These are phyloP conservation scores for Mycogone perniciosa DNA, from an alignment of 2,329 filamentous ascomycete species.

Conservation along the genomic window DNA sequence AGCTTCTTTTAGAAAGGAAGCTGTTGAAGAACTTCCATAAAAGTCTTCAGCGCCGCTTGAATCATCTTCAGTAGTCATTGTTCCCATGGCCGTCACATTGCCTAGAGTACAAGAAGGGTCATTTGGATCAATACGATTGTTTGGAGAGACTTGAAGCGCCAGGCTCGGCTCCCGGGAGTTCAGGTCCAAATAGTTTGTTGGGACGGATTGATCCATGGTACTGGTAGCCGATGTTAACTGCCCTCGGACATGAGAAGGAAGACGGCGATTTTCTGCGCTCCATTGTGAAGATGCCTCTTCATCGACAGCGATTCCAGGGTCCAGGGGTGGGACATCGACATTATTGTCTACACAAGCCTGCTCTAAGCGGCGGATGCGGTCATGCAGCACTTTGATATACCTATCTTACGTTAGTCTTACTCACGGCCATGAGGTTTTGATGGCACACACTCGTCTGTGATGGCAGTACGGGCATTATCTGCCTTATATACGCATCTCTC, in stretches of 20 bases:
- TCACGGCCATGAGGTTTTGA: slow-evolving; percentile 2
- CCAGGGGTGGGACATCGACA: slow-evolving; percentile 4
- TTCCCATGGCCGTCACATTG: slow-evolving; percentile 34
- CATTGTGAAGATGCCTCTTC: neutral
- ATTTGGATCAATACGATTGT: neutral
- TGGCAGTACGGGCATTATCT: slow-evolving; percentile 30
- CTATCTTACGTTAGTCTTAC: neutral
- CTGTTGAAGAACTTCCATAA: slow-evolving; percentile 34
- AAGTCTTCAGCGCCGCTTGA: slow-evolving; percentile 24
- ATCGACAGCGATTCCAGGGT: neutral
- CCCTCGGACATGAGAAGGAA: neutral
- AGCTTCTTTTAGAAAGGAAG: slow-evolving; percentile 34
- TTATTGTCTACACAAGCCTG: slow-evolving; percentile 14
- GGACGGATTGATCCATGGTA: slow-evolving; percentile 9
- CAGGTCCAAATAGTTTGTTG: neutral
- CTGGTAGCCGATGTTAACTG: neutral
- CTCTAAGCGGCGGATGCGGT: slow-evolving; percentile 23
- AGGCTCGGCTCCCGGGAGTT: neutral
- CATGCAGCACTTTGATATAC: slow-evolving; percentile 20
- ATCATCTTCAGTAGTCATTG: slow-evolving; percentile 27
- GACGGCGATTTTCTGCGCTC: slow-evolving; percentile 6
- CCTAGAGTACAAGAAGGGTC: neutral
- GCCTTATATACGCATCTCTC: slow-evolving; percentile 33
- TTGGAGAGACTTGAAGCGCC: neutral
- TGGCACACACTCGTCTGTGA: slow-evolving; percentile 26